Evolutionary conservation across 2,329 filamentous ascomycete species (phyloP), one percentile per base, ranked within the genome.

Genomic region (Clonostachys sp.): DNA sequence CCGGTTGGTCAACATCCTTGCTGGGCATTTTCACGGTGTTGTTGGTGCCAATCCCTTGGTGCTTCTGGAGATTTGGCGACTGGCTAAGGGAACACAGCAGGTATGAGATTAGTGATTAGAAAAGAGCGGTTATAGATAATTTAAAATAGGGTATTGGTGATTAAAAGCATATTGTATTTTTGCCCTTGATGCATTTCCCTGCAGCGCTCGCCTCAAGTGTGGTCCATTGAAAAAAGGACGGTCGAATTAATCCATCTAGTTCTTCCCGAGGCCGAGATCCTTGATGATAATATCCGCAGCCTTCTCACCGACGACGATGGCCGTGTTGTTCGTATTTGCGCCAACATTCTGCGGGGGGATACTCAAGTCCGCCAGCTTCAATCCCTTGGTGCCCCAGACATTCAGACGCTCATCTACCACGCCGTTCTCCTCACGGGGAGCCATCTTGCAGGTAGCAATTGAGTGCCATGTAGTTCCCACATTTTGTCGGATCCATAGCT

Each of bases 271-370:
- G 24, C 61, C 63, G 12, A 69, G 53, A 48, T 68, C 66, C 41
- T 56, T 54, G 9, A 61, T 59, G 18, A 70, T 60, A 45, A 71
- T 67, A 41, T 66, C 65, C 1, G 66, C 66, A 4, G 61, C 67
- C 56, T 66, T 70, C 59, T 78, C 74, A 5, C 74, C 74, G 17
- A 78, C 59, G n/a, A 69, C 48, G 30, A 77, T 55, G 5, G 74
- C 74, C 2, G 70, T 73, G 42, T 71, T 73, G 45, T 70, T 67
- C 3, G 73, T 76, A 47, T 78, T 77, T 5, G 66, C 66, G 7
- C 58, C 67, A 3, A 77, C 65, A 34, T 72, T 72, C 41, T 53
- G 42, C 5, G 65, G 63, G 30, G 53, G 50, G 5, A 68, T 55
- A 54, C 60, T 59, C 46, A 63, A 41, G 52, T 66, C 60, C 1